A percentile compares a stretch with the other conserved stretches of the same genome.
Conservation (phyloP, 805 yeast genomes). For the Starmerella stigmatis region DNA sequence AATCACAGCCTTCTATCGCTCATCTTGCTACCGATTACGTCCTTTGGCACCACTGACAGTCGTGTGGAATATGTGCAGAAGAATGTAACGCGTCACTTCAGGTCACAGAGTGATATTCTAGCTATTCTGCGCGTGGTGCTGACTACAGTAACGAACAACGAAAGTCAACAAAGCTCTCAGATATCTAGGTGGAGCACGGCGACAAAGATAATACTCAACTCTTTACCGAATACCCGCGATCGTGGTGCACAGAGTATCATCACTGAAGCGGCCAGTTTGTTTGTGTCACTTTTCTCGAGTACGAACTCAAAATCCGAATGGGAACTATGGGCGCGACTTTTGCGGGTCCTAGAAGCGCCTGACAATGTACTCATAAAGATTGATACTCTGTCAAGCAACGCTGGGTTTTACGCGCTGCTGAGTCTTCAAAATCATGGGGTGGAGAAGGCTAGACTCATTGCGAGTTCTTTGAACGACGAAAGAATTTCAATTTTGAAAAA, state of each 20-base stretch:
- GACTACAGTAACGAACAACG: background rate
- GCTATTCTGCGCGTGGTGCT: background rate
- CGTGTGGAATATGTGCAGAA: constrained; percentile 1
- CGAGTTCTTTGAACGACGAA: background rate
- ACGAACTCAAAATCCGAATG: background rate
- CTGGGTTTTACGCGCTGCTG: background rate
- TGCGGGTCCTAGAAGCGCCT: background rate
- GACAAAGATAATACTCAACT: background rate
- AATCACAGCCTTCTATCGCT: constrained; percentile 4
- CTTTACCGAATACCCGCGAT: background rate
- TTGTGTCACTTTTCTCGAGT: background rate
- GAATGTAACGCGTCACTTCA: background rate
- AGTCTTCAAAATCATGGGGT: background rate
- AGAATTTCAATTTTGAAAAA: background rate
- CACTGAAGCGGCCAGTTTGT: background rate
- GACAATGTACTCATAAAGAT: background rate
- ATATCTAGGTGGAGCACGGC: background rate
- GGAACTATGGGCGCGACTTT: background rate
- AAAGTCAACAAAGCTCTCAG: constrained; percentile 6
- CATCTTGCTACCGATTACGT: background rate
- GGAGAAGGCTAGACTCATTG: background rate
- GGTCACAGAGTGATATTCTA: background rate
- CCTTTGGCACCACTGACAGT: background rate
- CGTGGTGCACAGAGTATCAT: background rate
- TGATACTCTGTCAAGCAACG: background rate